Conservation (phyloP, 352 stramenopile genomes). For the Thalassiosira ordinaria region DNA sequence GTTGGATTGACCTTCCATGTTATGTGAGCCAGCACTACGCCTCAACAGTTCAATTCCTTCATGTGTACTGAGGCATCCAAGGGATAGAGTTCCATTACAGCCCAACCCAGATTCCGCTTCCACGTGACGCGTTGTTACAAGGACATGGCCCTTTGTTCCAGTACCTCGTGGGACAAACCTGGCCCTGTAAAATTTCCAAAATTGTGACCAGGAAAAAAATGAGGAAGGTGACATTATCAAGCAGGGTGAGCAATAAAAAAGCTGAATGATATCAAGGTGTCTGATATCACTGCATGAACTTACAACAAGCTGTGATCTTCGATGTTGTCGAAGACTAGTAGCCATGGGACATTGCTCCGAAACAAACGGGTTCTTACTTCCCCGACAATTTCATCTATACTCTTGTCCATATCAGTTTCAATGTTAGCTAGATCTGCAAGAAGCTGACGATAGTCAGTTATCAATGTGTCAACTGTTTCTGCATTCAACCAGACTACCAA, state of each 20-base stretch:
- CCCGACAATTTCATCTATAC: slow-evolving; percentile 62
- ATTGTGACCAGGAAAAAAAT: too few relatives aligned
- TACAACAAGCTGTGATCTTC: slow-evolving; percentile 64
- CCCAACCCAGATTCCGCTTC: slow-evolving; percentile 38
- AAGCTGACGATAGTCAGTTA: slow-evolving; percentile 65
- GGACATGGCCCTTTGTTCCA: slow-evolving; percentile 57
- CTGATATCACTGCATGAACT: too few relatives aligned
- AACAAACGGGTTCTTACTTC: slow-evolving; percentile 71
- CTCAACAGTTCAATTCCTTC: slow-evolving; percentile 67
- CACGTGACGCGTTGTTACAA: slow-evolving; percentile 68
- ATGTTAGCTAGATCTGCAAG: slow-evolving; percentile 59
- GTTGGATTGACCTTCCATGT: slow-evolving; percentile 44
- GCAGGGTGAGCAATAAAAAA: too few relatives aligned
- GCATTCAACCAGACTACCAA: slow-evolving; percentile 74
- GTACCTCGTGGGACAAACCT: slow-evolving; percentile 66
- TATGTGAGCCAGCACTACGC: slow-evolving; percentile 53
- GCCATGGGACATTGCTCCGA: slow-evolving; percentile 63
- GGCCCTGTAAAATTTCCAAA: too few relatives aligned
- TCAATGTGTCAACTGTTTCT: slow-evolving; percentile 62
- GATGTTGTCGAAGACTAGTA: slow-evolving; percentile 80
- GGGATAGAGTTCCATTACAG: slow-evolving; percentile 32
- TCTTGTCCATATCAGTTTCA: slow-evolving; percentile 47
- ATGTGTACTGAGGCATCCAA: slow-evolving; percentile 61
- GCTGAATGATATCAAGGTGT: too few relatives aligned
- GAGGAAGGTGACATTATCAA: too few relatives aligned